Percentiles rank a stretch among this genome's conserved stretches.
Conservation (phyloP, 2,329 filamentous ascomycete genomes). For the Fusarium circinatum region DNA sequence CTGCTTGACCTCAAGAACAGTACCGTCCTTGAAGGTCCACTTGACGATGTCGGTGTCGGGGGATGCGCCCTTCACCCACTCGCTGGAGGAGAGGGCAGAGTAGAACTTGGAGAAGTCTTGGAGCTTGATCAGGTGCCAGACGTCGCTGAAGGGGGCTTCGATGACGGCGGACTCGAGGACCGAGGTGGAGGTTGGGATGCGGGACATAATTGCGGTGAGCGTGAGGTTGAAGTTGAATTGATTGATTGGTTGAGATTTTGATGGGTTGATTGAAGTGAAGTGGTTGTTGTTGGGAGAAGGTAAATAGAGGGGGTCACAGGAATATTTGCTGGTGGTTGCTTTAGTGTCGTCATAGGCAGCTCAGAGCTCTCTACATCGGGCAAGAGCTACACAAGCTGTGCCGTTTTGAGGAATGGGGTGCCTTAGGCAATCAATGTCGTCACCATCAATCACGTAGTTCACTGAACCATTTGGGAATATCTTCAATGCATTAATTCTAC, state of each 20-base stretch:
- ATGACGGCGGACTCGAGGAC: conserved; percentile 76
- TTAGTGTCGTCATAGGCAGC: conserved; percentile 30
- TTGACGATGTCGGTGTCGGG: conserved; percentile 74
- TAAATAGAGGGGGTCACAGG: conserved; percentile 25
- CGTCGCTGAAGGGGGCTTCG: conserved; percentile 70
- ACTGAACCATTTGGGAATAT: neutral
- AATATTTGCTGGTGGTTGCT: conserved; percentile 1
- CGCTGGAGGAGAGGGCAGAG: conserved; percentile 67
- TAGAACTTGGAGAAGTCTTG: conserved; percentile 76
- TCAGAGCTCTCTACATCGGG: conserved; percentile 20
- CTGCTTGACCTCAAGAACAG: conserved; percentile 76
- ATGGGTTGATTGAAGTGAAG: neutral
- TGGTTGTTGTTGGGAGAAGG: conserved; percentile 7
- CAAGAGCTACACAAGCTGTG: conserved; percentile 7
- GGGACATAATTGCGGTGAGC: conserved; percentile 34
- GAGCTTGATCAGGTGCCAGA: conserved; percentile 82
- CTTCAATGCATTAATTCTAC: neutral
- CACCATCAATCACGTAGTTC: neutral
- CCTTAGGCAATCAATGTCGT: conserved; percentile 23
- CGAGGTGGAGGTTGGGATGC: conserved; percentile 73
- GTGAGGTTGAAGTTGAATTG: neutral
- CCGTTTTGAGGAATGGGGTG: conserved; percentile 3
- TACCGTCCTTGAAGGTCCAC: conserved; percentile 78
- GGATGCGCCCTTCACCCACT: conserved; percentile 70
- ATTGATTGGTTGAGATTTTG: neutral